phyloP scores from a whole-genome alignment of 257 asterid genomes.

The Scutellaria galericulata region DNA sequence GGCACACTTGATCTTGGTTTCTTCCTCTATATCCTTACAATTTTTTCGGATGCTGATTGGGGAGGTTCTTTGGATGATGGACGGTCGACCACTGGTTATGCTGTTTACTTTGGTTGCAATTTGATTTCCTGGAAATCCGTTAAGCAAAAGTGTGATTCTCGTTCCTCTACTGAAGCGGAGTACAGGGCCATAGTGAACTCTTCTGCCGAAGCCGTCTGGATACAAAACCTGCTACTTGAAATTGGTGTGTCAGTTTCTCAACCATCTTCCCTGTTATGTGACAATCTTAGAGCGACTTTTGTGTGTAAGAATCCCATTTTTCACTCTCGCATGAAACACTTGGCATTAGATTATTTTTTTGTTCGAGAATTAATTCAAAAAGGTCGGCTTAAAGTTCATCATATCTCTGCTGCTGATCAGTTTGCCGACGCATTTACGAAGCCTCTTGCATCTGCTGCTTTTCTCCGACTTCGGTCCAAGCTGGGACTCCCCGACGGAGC shows the following conservation, averaged over 20 bases:
- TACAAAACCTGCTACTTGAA: not conserved
- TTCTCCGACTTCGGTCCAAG: too few species aligned
- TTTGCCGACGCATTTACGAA: not conserved
- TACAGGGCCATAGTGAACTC: not conserved
- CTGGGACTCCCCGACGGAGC: too few species aligned
- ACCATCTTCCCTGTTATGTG: not conserved
- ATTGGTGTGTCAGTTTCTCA: not conserved
- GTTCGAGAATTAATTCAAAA: not conserved
- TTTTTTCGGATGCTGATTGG: too few species aligned
- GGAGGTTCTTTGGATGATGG: too few species aligned
- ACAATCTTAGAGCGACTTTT: not conserved
- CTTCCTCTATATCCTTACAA: too few species aligned
- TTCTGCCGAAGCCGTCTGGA: not conserved
- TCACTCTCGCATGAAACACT: not conserved
- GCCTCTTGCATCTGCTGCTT: not conserved
- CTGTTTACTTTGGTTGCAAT: too few species aligned
- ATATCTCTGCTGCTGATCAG: not conserved
- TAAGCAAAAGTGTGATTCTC: not conserved
- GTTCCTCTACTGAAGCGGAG: not conserved
- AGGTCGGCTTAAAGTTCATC: not conserved
- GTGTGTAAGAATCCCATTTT: not conserved
- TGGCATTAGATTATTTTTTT: not conserved
- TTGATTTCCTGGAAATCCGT: too few species aligned
- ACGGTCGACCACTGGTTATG: too few species aligned
- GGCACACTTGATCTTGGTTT: too few species aligned